Percentiles rank a stretch among this genome's conserved stretches.
Evolutionary conservation across 371 early-diverging fungal genomes (phyloP).

Genomic region (Syncephalastrum contaminatum): DNA sequence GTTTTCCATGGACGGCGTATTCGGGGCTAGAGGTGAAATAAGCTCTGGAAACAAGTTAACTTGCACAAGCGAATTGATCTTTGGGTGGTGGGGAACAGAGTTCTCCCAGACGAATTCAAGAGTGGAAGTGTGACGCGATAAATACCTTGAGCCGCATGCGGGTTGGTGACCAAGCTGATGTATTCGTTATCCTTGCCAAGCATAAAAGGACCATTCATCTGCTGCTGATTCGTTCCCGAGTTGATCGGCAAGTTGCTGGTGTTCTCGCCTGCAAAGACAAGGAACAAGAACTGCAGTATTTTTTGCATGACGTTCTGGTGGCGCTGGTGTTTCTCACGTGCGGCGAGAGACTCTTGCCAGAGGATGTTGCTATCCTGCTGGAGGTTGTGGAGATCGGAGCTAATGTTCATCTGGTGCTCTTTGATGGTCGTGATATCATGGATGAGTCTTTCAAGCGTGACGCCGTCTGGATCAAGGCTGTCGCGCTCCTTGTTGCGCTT

Average conservation of each 20-base stretch:
- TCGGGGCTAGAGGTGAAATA: neutral
- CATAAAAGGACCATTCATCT: conserved; percentile 16
- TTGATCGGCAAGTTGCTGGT: neutral
- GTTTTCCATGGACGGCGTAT: neutral
- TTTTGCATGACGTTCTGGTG: conserved; percentile 93
- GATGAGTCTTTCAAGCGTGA: conserved; percentile 51
- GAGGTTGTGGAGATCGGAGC: conserved; percentile 74
- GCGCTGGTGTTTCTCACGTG: conserved; percentile 74
- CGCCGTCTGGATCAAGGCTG: conserved; percentile 23
- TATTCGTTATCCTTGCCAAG: conserved; percentile 18
- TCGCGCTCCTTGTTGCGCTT: conserved; percentile 51
- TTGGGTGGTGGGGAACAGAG: neutral
- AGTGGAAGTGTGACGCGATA: neutral
- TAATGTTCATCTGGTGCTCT: conserved; percentile 81
- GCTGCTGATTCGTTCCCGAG: neutral
- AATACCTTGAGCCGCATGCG: too few relatives aligned
- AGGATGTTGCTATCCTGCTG: conserved; percentile 84
- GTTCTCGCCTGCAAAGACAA: conserved; percentile 47
- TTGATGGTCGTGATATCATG: conserved; percentile 81
- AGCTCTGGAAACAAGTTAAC: conserved; percentile 3
- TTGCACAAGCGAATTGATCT: neutral
- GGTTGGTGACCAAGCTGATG: conserved; percentile 11
- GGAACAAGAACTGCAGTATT: conserved; percentile 74
- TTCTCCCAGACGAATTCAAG: too few relatives aligned
- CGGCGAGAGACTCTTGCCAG: conserved; percentile 79